A percentile compares a stretch with the other conserved stretches of the same genome.
Evolutionary conservation across 2,329 filamentous ascomycete species (phyloP).

Genomic region (Eutypa lata): DNA sequence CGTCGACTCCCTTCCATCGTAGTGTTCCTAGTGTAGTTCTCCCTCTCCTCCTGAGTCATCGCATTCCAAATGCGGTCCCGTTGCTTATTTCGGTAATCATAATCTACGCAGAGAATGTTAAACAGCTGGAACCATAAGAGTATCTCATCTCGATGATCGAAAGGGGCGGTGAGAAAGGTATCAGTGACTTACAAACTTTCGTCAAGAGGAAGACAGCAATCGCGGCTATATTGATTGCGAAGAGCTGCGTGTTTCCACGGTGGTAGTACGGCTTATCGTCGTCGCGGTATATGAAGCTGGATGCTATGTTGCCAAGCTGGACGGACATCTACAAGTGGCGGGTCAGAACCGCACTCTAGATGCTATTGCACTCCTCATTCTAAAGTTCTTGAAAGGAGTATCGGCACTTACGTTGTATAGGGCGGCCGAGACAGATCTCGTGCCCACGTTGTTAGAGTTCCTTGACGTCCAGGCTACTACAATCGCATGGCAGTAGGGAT

Average conservation of each 20-base stretch:
- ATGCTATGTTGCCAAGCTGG: slow-evolving; percentile 32
- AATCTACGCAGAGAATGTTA: slow-evolving; percentile 27
- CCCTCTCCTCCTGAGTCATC: slow-evolving; percentile 46
- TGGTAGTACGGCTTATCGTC: slow-evolving; percentile 53
- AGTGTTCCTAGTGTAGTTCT: slow-evolving; percentile 43
- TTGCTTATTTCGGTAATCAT: slow-evolving; percentile 46
- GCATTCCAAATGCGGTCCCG: slow-evolving; percentile 44
- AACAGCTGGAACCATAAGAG: too few relatives aligned
- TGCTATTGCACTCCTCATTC: not conserved
- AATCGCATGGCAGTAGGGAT: slow-evolving; percentile 58
- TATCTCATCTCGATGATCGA: not conserved
- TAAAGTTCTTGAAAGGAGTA: not conserved
- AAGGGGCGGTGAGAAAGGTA: not conserved
- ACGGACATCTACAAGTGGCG: slow-evolving; percentile 30
- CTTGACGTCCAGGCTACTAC: slow-evolving; percentile 56
- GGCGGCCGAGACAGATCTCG: slow-evolving; percentile 55
- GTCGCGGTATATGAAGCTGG: slow-evolving; percentile 47
- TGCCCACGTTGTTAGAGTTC: slow-evolving; percentile 58
- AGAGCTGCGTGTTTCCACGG: slow-evolving; percentile 50
- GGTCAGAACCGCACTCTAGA: not conserved
- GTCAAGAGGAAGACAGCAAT: slow-evolving; percentile 48
- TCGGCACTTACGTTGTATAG: slow-evolving; percentile 48
- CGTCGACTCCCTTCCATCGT: slow-evolving; percentile 39
- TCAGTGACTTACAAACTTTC: slow-evolving; percentile 35
- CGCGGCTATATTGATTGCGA: slow-evolving; percentile 47